Percentiles rank a stretch among this genome's conserved stretches.
Conservation (phyloP, 306 rosid species). For the Benincasa hispida region DNA sequence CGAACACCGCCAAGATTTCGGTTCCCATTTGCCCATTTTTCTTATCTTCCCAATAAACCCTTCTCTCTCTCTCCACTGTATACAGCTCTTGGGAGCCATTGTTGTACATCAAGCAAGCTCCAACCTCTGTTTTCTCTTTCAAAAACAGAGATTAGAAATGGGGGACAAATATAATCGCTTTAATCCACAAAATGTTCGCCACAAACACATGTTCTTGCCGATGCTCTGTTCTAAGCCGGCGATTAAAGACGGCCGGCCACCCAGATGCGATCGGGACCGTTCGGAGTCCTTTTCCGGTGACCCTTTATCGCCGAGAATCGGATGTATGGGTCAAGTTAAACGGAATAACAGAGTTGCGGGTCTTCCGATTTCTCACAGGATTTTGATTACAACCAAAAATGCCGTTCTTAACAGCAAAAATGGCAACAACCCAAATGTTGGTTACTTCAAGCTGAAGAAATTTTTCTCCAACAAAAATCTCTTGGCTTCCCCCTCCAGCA, state of each 20-base stretch:
- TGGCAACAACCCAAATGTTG: slow-evolving; percentile 19
- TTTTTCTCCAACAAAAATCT: slow-evolving; percentile 56
- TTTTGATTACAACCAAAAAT: slow-evolving; percentile 6
- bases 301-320: slow-evolving; percentile 73
- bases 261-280: neutral
- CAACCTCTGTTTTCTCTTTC: slow-evolving; percentile 6
- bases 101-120: neutral
- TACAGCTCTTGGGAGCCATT: slow-evolving; percentile 2
- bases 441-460: slow-evolving; percentile 55
- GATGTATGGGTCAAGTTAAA: slow-evolving; percentile 95
- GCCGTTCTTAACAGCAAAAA: slow-evolving; percentile 1
- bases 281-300: slow-evolving; percentile 21
- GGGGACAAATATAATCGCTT: slow-evolving; percentile 28
- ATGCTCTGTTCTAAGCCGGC: slow-evolving; percentile 69
- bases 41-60: neutral
- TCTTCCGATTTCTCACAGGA: slow-evolving; percentile 23
- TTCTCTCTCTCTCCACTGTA: neutral
- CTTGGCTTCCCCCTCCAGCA: neutral
- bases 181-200: slow-evolving; percentile 14
- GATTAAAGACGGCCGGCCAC: slow-evolving; percentile 25
- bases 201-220: slow-evolving; percentile 58
- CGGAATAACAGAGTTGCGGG: slow-evolving; percentile 63
- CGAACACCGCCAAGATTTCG: neutral
- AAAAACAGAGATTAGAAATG: slow-evolving; percentile 16
- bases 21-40: neutral